These are phyloP conservation scores for Asparagopsis taxiformis DNA, from an alignment of 31 red algal genomes.

Conservation along the genomic window DNA sequence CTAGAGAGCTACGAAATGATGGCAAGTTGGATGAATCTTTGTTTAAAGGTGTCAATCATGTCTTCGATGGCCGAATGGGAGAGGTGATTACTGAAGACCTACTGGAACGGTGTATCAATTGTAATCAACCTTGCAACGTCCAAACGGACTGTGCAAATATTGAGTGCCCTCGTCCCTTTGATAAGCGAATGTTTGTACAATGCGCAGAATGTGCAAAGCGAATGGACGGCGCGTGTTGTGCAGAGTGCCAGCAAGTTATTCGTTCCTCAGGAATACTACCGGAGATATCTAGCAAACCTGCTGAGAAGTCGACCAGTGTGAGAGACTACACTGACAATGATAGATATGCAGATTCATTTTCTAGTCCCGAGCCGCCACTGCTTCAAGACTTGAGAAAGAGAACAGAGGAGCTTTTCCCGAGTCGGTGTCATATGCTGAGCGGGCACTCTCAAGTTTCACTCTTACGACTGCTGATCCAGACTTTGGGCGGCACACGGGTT, in stretches of 20 bases:
- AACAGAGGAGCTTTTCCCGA: slow-evolving; percentile 35
- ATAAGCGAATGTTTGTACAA: slow-evolving; percentile 78
- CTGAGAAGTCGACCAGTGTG: background rate
- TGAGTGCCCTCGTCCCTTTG: slow-evolving; percentile 71
- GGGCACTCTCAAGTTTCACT: slow-evolving; percentile 47
- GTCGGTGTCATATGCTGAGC: slow-evolving; percentile 75
- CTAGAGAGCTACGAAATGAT: slow-evolving; percentile 43
- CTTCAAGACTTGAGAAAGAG: slow-evolving; percentile 30
- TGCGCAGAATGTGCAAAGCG: slow-evolving; percentile 62
- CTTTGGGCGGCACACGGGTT: slow-evolving; percentile 40
- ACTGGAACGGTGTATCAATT: slow-evolving; percentile 66
- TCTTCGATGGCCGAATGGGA: slow-evolving; percentile 88
- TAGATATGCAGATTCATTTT: slow-evolving; percentile 44
- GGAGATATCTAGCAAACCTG: background rate
- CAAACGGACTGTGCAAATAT: slow-evolving; percentile 88
- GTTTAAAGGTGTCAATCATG: slow-evolving; percentile 86
- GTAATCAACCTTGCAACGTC: slow-evolving; percentile 54
- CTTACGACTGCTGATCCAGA: slow-evolving; percentile 41
- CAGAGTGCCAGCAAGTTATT: slow-evolving; percentile 22
- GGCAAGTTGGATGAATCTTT: slow-evolving; percentile 38
- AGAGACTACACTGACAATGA: slow-evolving; percentile 6
- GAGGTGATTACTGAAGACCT: slow-evolving; percentile 75
- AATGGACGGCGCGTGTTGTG: slow-evolving; percentile 62
- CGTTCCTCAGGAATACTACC: background rate
- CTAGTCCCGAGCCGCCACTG: slow-evolving; percentile 7